Evolutionary conservation across 2,329 filamentous ascomycete genomes (phyloP), one percentile per base, ranked within the genome.

Genomic region (Lachnellula occidentalis): DNA sequence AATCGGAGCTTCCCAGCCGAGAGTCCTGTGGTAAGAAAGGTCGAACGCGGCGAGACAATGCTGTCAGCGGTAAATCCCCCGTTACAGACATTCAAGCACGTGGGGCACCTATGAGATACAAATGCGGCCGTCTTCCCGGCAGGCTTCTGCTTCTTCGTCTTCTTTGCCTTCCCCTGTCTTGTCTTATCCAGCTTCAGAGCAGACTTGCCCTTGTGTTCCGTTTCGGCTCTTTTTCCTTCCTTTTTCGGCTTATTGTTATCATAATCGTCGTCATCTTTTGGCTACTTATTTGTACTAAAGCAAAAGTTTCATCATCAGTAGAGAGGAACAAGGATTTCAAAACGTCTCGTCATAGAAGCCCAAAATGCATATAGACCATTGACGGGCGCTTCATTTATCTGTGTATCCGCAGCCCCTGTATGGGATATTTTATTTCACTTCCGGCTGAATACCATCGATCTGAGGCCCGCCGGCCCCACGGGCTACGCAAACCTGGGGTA

Each of bases 381-480:
- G 34, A 2, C 9, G n/a, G n/a, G 17, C 24, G 31, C 22, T 4
- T 27, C 15, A 37, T 22, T 22, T 22, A 24, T 47, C 31, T 19
- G 37, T 8, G 37, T 48, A 34, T 31, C 17, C 27, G 6, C 41
- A 11, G 41, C 11, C 41, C 19, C 41, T 43, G 19, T 11, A 43
- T 24, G n/a, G 11, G n/a, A 39, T 39, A 43, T 15, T 43, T 11
- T 21, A 12, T 3, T 53, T n/a, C 42, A 12, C 2, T 53, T n/a
- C 42, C 54, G 54, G 54, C 54, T 56, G 53, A 56, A 56, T 36
- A 31, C 41, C 39, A 50, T 12, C 34, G 21, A 48, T 45, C 36
- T 54, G 31, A 19, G n/a, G 21, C 11, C 50, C 54, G 54, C 36
- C 55, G 55, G 55, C 43, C 54, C 51, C 22, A 47, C 51, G 55